Base-by-base conservation (phyloP, 1,284 basidiomycete species). In the Cutaneotrichosporon spelunceum region DNA sequence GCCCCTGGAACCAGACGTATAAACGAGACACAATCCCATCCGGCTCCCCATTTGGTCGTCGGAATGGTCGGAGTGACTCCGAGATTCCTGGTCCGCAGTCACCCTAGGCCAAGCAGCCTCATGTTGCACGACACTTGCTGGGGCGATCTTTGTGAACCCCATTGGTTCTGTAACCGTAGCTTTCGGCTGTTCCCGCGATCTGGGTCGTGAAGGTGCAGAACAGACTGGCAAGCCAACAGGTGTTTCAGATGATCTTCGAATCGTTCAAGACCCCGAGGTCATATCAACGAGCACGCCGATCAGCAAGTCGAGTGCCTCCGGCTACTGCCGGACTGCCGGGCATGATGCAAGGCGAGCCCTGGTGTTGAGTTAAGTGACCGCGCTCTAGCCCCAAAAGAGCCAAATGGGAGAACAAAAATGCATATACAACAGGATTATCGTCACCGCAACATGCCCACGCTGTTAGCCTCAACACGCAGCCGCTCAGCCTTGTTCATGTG, bases 401-500 rank as follows among this genome's bases (percentile, higher is more conserved):
- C 19, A 2, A 42, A 19, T 42, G 36, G 36, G 16, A 39, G 13
- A 14, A 11, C 27, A 53, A 23, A n/a, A 11, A 53, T 53, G 52
- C 52, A 53, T 53, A 19, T 45, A 45, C 54, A 34, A 34, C 57
- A 44, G 39, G 21, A 29, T 7, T 24, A 23, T 8, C 13, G 7
- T 55, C 34, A 66, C 4, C 64, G 61, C 52, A 76, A 53, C 45
- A 65, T 69, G 7, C 68, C 67, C 5, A 80, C 78, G 49, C 65
- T 82, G 57, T 92, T 89, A n/a, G 89, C 88, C 75, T 93, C 90
- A 66, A 84, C 88, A 67, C 87, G 82, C 57, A 90, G 83, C 70
- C 82, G 84, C 71, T 91, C 66, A 81, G 80, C 72, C 88, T 88
- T 66, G n/a, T 19, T 26, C 16, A 30, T 10, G 14, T 27, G 33